These are phyloP conservation scores for Teratosphaeria zuluensis DNA, from an alignment of 2,329 filamentous ascomycete species.

Conservation along the genomic window DNA sequence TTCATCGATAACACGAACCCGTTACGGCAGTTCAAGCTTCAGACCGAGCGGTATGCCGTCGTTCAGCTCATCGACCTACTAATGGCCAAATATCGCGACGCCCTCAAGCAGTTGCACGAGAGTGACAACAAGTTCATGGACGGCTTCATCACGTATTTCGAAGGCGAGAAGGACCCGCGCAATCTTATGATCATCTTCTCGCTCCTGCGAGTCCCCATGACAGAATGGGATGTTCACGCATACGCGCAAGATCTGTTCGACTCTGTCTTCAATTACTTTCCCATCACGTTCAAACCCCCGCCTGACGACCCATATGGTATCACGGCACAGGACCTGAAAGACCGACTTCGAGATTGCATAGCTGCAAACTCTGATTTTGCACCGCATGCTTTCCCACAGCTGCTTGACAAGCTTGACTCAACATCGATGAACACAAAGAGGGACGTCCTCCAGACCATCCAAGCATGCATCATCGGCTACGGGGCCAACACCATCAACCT, in stretches of 20 bases:
- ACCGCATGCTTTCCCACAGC: conserved; percentile 56
- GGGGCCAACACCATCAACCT: conserved; percentile 49
- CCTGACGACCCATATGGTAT: conserved; percentile 62
- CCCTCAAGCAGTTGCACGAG: conserved; percentile 48
- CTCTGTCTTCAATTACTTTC: conserved; percentile 62
- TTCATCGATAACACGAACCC: conserved; percentile 44
- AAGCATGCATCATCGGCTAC: conserved; percentile 51
- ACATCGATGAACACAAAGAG: conserved; percentile 60
- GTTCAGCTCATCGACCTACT: conserved; percentile 52
- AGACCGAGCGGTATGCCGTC: conserved; percentile 51
- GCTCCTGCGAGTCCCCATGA: conserved; percentile 55
- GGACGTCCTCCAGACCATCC: conserved; percentile 55
- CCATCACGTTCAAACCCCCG: conserved; percentile 60
- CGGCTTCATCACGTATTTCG: conserved; percentile 54
- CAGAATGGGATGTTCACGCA: conserved; percentile 55
- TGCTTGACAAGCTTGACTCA: conserved; percentile 60
- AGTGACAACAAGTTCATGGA: conserved; percentile 45
- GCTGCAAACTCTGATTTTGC: conserved; percentile 53
- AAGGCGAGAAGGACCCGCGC: conserved; percentile 59
- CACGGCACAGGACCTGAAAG: conserved; percentile 58
- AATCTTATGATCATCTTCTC: conserved; percentile 64
- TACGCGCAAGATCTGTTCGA: conserved; percentile 57
- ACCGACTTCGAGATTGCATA: conserved; percentile 54
- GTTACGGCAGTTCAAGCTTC: conserved; percentile 52
- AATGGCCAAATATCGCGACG: conserved; percentile 51